Evolutionary conservation across 164 flowering plant species (phyloP), one percentile per base, ranked within the genome.

Genomic region (Magnolia changhungtana): DNA sequence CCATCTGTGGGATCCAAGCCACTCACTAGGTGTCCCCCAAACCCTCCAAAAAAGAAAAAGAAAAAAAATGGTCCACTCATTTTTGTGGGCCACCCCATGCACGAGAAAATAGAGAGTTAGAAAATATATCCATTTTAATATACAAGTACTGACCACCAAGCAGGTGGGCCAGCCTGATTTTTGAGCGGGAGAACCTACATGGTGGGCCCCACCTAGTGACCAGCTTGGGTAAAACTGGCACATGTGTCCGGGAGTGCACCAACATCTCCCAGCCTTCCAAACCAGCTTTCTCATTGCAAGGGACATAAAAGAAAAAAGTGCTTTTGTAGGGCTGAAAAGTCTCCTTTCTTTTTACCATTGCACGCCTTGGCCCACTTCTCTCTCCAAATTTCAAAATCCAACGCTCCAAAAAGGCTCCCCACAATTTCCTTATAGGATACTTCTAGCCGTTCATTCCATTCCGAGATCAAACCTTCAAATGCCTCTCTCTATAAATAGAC

Each of bases 371-470:
- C 13, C 63, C 45, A 37, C 21, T 5, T 16, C 58, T 50, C 31
- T 24, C n/a, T 4, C 51, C 9, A 63, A 11, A 8, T 37, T 74
- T 74, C 70, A 23, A 74, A 74, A 29, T 37, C 49, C 75, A 31
- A 63, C 63, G 8, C 75, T 29, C 50, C 75, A 61, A 63, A 31
- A 23, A 49, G 50, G 8, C 8, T 45, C 58, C 52, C 68, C 49
- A 64, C 50, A 37, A 18, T 37, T 0, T 73, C 20, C 10, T 37
- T 4, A 37, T 37, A 3, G 29, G 45, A 37, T 37, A 5, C 45
- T 37, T 37, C 45, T 37, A 37, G 45, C 45, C 45, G 45, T 4
- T 37, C 45, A 37, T 37, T 37, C 45, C 45, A 37, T 37, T 37
- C 45, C 45, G 7, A 37, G 45, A 21, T 71, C 13, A 23, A 50